phyloP scores from a whole-genome alignment of 371 early-diverging fungal genomes.

The Mucor mucedo region DNA sequence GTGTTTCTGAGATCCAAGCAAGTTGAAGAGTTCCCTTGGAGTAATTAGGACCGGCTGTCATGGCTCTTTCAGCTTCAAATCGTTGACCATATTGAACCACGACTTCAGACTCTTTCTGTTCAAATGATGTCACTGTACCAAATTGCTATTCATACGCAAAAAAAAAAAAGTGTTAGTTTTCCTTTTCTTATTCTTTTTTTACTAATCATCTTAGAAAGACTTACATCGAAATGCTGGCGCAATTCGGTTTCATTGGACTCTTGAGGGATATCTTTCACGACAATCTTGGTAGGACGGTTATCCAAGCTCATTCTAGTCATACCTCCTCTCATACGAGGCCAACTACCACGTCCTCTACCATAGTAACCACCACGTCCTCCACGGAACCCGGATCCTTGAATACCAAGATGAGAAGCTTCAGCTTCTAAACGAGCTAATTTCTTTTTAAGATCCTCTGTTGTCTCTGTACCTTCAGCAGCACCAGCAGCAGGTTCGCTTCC shows the following conservation, averaged over 20 bases:
- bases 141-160: conserved; percentile 47
- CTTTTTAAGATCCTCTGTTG: conserved; percentile 56
- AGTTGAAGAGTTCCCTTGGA: conserved; percentile 33
- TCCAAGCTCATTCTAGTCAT: conserved; percentile 59
- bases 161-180: background rate
- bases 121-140: conserved; percentile 52
- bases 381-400: conserved; percentile 40
- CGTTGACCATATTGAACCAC: conserved; percentile 43
- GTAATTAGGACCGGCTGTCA: conserved; percentile 32
- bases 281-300: conserved; percentile 71
- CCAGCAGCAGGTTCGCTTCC: background rate
- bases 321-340: conserved; percentile 61
- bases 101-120: conserved; percentile 31
- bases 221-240: conserved; percentile 68
- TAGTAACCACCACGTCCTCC: conserved; percentile 55
- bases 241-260: conserved; percentile 51
- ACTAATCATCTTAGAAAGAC: background rate
- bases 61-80: conserved; percentile 54
- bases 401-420: conserved; percentile 51
- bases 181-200: no score
- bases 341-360: conserved; percentile 50
- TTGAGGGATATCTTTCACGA: conserved; percentile 58
- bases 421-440: conserved; percentile 70
- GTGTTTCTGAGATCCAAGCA: conserved; percentile 23
- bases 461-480: conserved; percentile 20